Evolutionary conservation across 768 basidiomycete species (phyloP).

Genomic region (Pleurotus sapidus): DNA sequence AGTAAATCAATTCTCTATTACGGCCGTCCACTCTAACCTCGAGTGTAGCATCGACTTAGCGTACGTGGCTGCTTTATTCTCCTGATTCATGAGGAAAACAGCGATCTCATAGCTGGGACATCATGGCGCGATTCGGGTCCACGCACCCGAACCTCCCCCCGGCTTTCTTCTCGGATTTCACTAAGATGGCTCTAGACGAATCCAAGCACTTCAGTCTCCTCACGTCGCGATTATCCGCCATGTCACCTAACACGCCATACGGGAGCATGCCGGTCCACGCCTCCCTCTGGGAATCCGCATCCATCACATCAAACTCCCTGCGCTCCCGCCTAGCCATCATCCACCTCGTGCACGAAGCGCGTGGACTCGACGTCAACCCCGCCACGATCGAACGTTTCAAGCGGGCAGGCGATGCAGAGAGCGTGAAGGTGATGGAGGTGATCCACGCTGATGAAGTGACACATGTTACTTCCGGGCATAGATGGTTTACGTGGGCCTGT

Average conservation of each 20-base stretch:
- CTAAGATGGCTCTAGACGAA: constrained; percentile 84
- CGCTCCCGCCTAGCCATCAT: constrained; percentile 77
- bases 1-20: constrained; percentile 28
- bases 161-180: constrained; percentile 78
- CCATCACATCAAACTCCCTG: constrained; percentile 62
- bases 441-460: constrained; percentile 82
- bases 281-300: constrained; percentile 77
- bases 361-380: constrained; percentile 84
- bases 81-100: too few relatives aligned
- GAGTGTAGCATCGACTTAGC: constrained; percentile 66
- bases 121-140: constrained; percentile 74
- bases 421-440: constrained; percentile 65
- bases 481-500: constrained; percentile 83
- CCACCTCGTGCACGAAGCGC: constrained; percentile 82
- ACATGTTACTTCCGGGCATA: constrained; percentile 79
- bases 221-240: constrained; percentile 54
- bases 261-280: constrained; percentile 76
- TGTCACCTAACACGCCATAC: constrained; percentile 66
- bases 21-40: not conserved
- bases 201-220: constrained; percentile 80
- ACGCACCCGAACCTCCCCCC: constrained; percentile 58
- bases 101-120: constrained; percentile 61
- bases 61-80: constrained; percentile 31
- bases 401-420: constrained; percentile 62
- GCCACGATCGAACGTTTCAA: constrained; percentile 72